Percentiles rank a stretch among this genome's conserved stretches.
Conservation (phyloP, 2,329 filamentous ascomycete species). For the Coleophoma crateriformis region DNA sequence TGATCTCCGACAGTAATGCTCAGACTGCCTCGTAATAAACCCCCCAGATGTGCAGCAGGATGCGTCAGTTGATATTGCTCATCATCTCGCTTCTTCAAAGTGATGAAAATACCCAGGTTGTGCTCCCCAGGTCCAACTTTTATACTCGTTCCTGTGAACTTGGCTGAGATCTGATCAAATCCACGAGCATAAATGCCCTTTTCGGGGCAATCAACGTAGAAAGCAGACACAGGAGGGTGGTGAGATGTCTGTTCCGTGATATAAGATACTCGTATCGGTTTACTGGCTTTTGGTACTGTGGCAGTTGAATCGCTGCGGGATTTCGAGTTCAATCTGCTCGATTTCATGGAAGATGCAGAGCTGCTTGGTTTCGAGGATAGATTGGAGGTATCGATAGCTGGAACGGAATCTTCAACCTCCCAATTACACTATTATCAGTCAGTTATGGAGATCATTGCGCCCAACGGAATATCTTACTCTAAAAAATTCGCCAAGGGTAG, state of each 20-base stretch:
- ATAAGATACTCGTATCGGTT: slow-evolving; percentile 76
- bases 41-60: slow-evolving; percentile 86
- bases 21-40: slow-evolving; percentile 79
- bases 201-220: slow-evolving; percentile 87
- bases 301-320: slow-evolving; percentile 16
- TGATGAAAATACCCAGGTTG: slow-evolving; percentile 95
- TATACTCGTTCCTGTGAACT: slow-evolving; percentile 94
- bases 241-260: slow-evolving; percentile 97
- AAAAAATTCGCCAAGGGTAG: slow-evolving; percentile 94
- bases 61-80: slow-evolving; percentile 96
- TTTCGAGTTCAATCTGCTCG: slow-evolving; percentile 21
- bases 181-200: slow-evolving; percentile 83
- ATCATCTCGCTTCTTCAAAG: slow-evolving; percentile 68
- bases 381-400: slow-evolving; percentile 43
- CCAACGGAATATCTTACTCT: slow-evolving; percentile 54
- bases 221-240: slow-evolving; percentile 94
- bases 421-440: slow-evolving; percentile 69
- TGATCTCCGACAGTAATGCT: slow-evolving; percentile 86
- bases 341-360: slow-evolving; percentile 23
- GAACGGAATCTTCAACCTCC: slow-evolving; percentile 79
- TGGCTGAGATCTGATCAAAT: slow-evolving; percentile 94
- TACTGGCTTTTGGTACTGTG: slow-evolving; percentile 16
- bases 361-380: slow-evolving; percentile 11
- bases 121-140: slow-evolving; percentile 87
- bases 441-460: slow-evolving; percentile 90